Base-by-base conservation (phyloP, 116 monocot species). In the Zostera marina region DNA sequence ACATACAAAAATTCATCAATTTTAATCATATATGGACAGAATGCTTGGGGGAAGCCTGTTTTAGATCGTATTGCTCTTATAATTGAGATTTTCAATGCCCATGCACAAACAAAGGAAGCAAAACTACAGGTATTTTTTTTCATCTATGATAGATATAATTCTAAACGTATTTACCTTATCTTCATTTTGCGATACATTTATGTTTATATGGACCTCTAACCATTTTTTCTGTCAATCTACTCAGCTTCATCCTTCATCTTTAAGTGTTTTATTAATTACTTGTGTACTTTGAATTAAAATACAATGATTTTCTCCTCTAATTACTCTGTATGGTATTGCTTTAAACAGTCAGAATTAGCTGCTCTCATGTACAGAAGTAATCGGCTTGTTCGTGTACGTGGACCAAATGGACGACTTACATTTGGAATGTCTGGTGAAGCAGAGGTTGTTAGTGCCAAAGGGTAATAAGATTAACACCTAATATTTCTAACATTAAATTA, bases 71-170 rank as follows among this genome's bases (percentile, higher is more conserved):
- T 96, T 56, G 89, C 80, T 21, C 76, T 96, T 56, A 96, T 96
- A 62, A 96, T 96, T 58, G 85, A 89, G 60, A 96, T 96, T 64
- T 96, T 96, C 68, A 76, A 96, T 74, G 85, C 89, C 58, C 96
- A 96, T 82, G 96, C 96, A 51, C 89, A 96, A 74, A 96, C 96
- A 58, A 96, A 88, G 76, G 96, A 96, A 77, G 96, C 88, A 75
- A 96, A 96, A 44, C 61, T 96, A 40, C 96, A 96, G 85, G 94
- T 92, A 53, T 14, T 59, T 49, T 72, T 22, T 53, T 24, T 19
- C 10, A 38, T 5, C 53, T 11, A 42, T 64, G 19, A 7, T 44
- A 16, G 39, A 13, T 42, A 20, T 7, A 42, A 16, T 11, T 54
- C 13, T 12, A 25, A 24, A 54, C 12, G 54, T 1, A 2, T 26